Evolutionary conservation across 768 basidiomycete genomes (phyloP), one percentile per base, ranked within the genome.

Genomic region (Psilocybe azurescens): DNA sequence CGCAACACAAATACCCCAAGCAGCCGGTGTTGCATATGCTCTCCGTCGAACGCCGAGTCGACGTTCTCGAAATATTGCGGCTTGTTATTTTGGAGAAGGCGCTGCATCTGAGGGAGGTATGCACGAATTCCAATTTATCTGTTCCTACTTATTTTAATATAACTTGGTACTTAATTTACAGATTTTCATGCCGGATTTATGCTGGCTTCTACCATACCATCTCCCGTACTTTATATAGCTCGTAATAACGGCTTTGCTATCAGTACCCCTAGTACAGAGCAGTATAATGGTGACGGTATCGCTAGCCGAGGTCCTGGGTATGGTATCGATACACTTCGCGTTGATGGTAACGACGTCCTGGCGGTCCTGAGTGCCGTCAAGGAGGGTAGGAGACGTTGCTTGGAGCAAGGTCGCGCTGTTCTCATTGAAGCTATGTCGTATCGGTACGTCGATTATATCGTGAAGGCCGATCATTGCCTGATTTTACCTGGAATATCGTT

Each of bases 221-320:
- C 88, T 1, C 91, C 91, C 2, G 87, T 88, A 3, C 73, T 93
- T 16, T 94, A 85, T 74, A 83, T 93, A 60, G 89, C 85, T 11
- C 85, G 90, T 36, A 91, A 91, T 67, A 97, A 97, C 68, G 94
- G 95, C 3, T 97, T 97, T 69, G 95, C 95, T 32, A 98, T 98
- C 72, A 95, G 93, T 52, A 97, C 95, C 3, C 95, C 95, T 0
- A 86, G 90, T 13, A 81, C 86, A 1, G 94, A 97, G 74, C 95
- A 97, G 69, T 98, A 86, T 72, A 84, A 90, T 62, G 96, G 95
- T 1, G 96, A 97, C 73, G 95, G 96, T 9, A 95, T 98, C 66
- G 95, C 94, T 2, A 85, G 90, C 28, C 87, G 96, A 24, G 95
- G 96, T 0, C 92, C 95, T 1, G 95, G 89, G 29, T 98, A 97